These are phyloP conservation scores for Thraustochytrium striatum DNA, from an alignment of 352 stramenopile genomes.

Conservation along the genomic window DNA sequence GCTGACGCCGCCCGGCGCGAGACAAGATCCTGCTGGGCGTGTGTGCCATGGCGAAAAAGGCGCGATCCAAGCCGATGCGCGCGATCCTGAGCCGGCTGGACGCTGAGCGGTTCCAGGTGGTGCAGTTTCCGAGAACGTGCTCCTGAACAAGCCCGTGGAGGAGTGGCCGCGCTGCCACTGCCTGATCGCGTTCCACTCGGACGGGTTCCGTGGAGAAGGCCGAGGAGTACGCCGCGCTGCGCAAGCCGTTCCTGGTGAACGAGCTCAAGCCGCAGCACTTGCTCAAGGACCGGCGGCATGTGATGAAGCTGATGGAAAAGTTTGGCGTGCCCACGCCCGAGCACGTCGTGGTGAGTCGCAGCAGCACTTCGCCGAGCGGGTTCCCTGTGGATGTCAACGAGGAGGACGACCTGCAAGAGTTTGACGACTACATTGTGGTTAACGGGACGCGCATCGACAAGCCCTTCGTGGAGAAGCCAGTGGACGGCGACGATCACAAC, in stretches of 20 bases:
- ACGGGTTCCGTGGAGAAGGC: conserved; percentile 94
- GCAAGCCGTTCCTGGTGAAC: conserved; percentile 93
- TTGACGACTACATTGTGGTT: conserved; percentile 72
- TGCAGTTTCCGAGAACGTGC: conserved; percentile 96
- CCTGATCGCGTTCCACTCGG: conserved; percentile 97
- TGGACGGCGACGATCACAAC: conserved; percentile 98
- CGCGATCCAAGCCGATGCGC: conserved; percentile 89
- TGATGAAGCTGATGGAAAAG: conserved; percentile 50
- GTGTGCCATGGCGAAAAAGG: conserved; percentile 99
- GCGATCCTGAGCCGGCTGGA: conserved; percentile 88
- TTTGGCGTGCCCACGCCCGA: conserved; percentile 30
- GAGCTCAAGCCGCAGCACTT: conserved; percentile 93
- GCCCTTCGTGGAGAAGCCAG: conserved; percentile 99
- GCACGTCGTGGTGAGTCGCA: conserved; percentile 48
- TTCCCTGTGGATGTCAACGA: conserved; percentile 44
- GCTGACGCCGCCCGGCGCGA: background rate
- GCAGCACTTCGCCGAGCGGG: background rate
- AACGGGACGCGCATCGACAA: conserved; percentile 94
- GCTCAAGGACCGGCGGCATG: conserved; percentile 84
- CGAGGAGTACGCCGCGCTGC: conserved; percentile 89
- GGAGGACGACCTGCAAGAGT: conserved; percentile 63
- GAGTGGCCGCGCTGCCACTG: conserved; percentile 89
- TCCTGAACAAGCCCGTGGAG: conserved; percentile 88
- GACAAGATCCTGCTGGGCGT: conserved; percentile 70
- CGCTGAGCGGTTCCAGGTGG: conserved; percentile 88